Evolutionary conservation across 768 basidiomycete species (phyloP).

Genomic region (Tylopilus felleus): DNA sequence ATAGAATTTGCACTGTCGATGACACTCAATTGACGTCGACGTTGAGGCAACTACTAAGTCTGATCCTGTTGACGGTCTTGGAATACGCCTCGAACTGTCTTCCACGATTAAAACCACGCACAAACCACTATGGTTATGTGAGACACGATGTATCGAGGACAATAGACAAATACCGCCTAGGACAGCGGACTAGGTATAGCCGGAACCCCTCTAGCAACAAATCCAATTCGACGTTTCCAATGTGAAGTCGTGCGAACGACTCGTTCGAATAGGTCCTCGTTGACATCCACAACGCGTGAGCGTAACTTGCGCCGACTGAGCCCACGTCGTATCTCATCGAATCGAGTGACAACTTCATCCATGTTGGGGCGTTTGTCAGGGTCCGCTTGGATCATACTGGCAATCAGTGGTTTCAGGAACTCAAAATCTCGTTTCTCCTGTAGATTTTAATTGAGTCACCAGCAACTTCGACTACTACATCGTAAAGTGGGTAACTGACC

Average conservation of each 20-base stretch:
- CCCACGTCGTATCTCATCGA: constrained; percentile 17
- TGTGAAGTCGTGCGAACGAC: constrained; percentile 13
- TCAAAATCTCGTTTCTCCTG: constrained; percentile 8
- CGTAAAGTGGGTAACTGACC: not conserved
- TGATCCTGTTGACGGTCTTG: no score
- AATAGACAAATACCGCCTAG: no score
- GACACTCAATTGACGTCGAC: no score
- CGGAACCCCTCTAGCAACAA: constrained; percentile 15
- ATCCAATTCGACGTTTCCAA: constrained; percentile 24
- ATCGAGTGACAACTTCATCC: constrained; percentile 33
- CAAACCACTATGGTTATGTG: no score
- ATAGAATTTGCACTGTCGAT: no score
- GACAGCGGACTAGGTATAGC: not conserved
- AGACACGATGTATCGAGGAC: no score
- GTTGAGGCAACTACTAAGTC: no score
- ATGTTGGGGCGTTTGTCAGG: constrained; percentile 36
- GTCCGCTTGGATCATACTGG: constrained; percentile 35
- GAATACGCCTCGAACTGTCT: no score
- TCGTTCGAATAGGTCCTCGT: constrained; percentile 10
- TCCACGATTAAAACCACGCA: no score
- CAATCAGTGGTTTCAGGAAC: constrained; percentile 16
- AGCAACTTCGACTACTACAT: not conserved
- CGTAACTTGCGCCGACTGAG: constrained; percentile 26
- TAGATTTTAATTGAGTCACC: not conserved
- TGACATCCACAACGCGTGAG: constrained; percentile 14